These are phyloP conservation scores for Thraustotheca clavata DNA, from an alignment of 352 stramenopile genomes.

Conservation along the genomic window DNA sequence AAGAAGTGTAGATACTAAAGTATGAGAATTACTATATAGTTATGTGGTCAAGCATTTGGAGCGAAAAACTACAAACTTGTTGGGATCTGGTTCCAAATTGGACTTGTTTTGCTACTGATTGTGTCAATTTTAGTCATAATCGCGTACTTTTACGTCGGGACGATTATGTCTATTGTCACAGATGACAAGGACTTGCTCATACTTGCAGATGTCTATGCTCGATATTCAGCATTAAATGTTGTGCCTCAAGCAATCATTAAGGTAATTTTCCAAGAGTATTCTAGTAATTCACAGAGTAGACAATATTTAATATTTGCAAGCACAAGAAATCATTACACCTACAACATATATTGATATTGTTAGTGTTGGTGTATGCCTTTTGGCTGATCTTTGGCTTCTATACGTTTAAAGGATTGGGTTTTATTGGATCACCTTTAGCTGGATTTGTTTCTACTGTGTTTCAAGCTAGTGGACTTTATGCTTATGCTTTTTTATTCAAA, in stretches of 20 bases:
- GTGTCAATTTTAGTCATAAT: conserved; percentile 15
- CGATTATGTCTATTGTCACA: conserved; percentile 32
- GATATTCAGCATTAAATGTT: conserved; percentile 47
- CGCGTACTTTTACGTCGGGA: conserved; percentile 18
- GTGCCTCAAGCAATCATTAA: conserved; percentile 48
- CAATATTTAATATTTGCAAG: conserved; percentile 52
- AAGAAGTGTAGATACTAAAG: neutral
- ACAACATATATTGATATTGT: conserved; percentile 67
- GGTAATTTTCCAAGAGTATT: conserved; percentile 17
- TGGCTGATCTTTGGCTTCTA: conserved; percentile 71
- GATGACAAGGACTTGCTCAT: conserved; percentile 47
- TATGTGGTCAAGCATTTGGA: conserved; percentile 22
- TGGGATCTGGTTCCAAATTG: conserved; percentile 20
- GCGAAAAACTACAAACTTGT: conserved; percentile 22
- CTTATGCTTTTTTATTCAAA: conserved; percentile 73
- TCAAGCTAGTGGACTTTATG: conserved; percentile 48
- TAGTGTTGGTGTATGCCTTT: conserved; percentile 52
- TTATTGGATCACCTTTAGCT: conserved; percentile 64
- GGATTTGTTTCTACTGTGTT: conserved; percentile 56
- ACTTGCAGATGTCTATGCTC: conserved; percentile 53
- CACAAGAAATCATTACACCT: conserved; percentile 65
- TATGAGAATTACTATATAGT: neutral
- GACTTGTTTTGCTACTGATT: conserved; percentile 1
- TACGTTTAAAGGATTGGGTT: conserved; percentile 33
- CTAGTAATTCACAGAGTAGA: neutral